Evolutionary conservation across 2,329 filamentous ascomycete species (phyloP).

Genomic region (Zelopaecilomyces penicillatus): DNA sequence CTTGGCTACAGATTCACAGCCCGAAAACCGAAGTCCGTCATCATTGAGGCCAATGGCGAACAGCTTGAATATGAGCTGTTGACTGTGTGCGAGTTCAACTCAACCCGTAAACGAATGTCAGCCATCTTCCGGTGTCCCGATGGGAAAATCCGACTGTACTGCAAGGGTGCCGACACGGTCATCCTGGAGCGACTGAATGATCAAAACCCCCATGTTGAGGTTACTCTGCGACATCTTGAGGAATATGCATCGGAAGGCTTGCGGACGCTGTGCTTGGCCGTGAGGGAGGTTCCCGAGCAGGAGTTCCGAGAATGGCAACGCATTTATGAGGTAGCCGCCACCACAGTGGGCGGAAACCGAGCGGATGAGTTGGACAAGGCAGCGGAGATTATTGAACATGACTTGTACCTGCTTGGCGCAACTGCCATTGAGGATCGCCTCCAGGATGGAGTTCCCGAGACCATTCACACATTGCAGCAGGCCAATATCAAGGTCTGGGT

Average conservation of each 20-base stretch:
- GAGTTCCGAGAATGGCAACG: conserved; percentile 84
- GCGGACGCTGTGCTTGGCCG: conserved; percentile 85
- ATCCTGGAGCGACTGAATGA: conserved; percentile 83
- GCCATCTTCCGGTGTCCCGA: conserved; percentile 94
- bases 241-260: conserved; percentile 96
- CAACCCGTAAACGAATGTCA: conserved; percentile 87
- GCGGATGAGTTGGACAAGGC: conserved; percentile 96
- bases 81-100: conserved; percentile 99
- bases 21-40: conserved; percentile 79
- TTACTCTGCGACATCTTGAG: conserved; percentile 90
- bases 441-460: conserved; percentile 95
- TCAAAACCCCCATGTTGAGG: conserved; percentile 78
- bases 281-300: conserved; percentile 84
- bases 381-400: conserved; percentile 87
- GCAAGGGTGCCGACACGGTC: conserved; percentile 95
- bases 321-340: conserved; percentile 79
- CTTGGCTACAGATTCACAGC: conserved; percentile 88
- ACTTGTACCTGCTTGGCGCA: conserved; percentile 83
- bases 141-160: conserved; percentile 88
- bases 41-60: conserved; percentile 66
- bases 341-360: conserved; percentile 85
- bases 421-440: conserved; percentile 96
- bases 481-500: conserved; percentile 99
- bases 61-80: conserved; percentile 81
- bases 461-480: conserved; percentile 91